These are phyloP conservation scores for Oidium heveae DNA, from an alignment of 2,329 filamentous ascomycete genomes.

Conservation along the genomic window DNA sequence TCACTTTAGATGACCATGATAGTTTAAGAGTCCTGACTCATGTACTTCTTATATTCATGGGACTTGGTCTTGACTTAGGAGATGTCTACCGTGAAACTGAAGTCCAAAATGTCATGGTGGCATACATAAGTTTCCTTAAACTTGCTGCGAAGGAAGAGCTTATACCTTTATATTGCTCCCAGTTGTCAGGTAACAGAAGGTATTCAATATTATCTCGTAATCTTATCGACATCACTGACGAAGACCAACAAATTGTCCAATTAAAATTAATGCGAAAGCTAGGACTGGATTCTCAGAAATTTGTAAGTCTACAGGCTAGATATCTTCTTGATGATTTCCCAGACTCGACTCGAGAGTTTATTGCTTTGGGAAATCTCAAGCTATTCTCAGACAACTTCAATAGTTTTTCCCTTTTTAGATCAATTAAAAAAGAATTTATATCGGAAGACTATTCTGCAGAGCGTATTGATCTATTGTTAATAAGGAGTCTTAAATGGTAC, in stretches of 20 bases:
- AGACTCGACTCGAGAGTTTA: constrained; percentile 12
- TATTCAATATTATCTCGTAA: constrained; percentile 53
- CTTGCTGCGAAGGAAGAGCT: constrained; percentile 47
- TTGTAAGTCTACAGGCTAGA: constrained; percentile 43
- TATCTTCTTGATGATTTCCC: constrained; percentile 25
- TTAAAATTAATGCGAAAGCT: constrained; percentile 54
- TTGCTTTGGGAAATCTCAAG: constrained; percentile 22
- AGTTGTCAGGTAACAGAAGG: constrained; percentile 36
- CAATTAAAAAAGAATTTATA: constrained; percentile 47
- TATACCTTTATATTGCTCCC: constrained; percentile 71
- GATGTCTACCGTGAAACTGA: constrained; percentile 16
- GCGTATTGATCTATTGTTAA: constrained; percentile 41
- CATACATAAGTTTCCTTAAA: constrained; percentile 60
- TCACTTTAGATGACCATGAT: constrained; percentile 31
- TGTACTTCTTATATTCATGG: constrained; percentile 41
- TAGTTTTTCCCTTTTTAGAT: constrained; percentile 26
- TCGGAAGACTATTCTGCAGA: constrained; percentile 36
- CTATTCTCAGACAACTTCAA: constrained; percentile 21
- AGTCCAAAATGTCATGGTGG: constrained; percentile 48
- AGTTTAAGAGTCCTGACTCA: constrained; percentile 45
- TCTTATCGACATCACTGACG: constrained; percentile 44
- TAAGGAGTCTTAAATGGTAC: constrained; percentile 69
- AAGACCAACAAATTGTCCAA: constrained; percentile 37
- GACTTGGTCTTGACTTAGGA: constrained; percentile 24
- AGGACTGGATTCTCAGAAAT: constrained; percentile 43